Base-by-base conservation (phyloP, 352 stramenopile genomes). In the Phytophthora sansomeana region DNA sequence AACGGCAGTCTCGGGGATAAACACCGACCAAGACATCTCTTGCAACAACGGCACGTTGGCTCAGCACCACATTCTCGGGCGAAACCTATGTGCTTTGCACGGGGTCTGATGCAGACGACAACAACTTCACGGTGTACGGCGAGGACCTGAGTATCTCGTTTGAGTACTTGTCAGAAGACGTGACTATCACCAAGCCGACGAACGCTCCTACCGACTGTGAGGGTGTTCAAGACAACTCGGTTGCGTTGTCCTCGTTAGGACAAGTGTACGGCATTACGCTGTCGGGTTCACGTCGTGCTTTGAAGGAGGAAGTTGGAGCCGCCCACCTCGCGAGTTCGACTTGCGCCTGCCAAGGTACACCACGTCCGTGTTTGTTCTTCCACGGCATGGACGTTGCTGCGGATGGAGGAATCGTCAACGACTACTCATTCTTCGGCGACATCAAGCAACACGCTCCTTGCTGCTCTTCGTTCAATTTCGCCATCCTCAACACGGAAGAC, bases 331-430 rank as follows among this genome's bases (percentile, higher is more conserved):
- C 59, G 10, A 76, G 58, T n/a, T 62, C 78, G 1, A 71, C 67
- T 3, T 85, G 69, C 46, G 32, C 56, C 9, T 89, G 72, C 58
- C 68, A 71, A 14, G 51, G 67, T 16, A 80, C 43, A 7, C 62
- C 66, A n/a, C 72, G 75, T 21, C 75, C 75, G 32, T 88, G 78
- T 43, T 35, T 89, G 16, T 83, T 89, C 41, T 77, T 85, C 55
- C 80, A 89, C 30, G 80, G 80, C 29, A 71, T 87, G 57, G 80
- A 78, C 35, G 58, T 78, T 51, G 35, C 41, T 6, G 60, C 58
- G 3, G 68, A 83, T n/a, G 52, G 59, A 8, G 69, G 70, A 1
- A 57, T 85, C 9, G 47, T 74, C 0, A 58, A 81, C 47, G 59
- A 60, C 4, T 79, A 71, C 41, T 59, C 63, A 19, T 85, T 75